A percentile compares a stretch with the other conserved stretches of the same genome.
Conservation (phyloP, 495 filamentous ascomycete species). For the Lasiosphaeris hirsuta region DNA sequence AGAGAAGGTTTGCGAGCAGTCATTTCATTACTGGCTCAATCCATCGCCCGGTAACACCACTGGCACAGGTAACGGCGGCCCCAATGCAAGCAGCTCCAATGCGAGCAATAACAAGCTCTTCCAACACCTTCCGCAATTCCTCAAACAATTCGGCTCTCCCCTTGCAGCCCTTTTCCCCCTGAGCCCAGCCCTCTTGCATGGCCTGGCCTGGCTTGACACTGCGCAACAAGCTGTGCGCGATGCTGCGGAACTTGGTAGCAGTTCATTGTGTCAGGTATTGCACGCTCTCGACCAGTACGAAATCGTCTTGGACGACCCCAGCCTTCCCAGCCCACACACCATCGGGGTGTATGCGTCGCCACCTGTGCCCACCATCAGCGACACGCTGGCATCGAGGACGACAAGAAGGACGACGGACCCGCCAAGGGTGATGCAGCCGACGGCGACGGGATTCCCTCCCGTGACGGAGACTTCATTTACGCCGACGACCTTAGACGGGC, state of each 20-base stretch:
- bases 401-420: constrained; percentile 16
- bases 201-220: constrained; percentile 11
- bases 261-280: constrained; percentile 13
- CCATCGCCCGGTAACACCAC: neutral
- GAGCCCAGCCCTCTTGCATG: constrained; percentile 6
- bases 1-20: constrained; percentile 15
- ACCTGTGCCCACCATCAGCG: constrained; percentile 15
- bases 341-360: constrained; percentile 16
- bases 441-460: constrained; percentile 9
- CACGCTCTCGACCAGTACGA: constrained; percentile 18
- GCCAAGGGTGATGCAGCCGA: constrained; percentile 10
- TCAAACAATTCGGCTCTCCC: constrained; percentile 4
- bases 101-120: constrained; percentile 6
- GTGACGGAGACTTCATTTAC: constrained; percentile 10
- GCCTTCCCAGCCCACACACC: constrained; percentile 11
- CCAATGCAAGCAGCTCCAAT: neutral
- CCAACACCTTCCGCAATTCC: constrained; percentile 15
- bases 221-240: constrained; percentile 17
- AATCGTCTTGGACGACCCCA: constrained; percentile 15
- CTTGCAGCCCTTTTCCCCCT: constrained; percentile 17
- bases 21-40: constrained; percentile 18
- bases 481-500: neutral
- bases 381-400: constrained; percentile 13
- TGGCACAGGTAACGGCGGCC: too few relatives aligned
- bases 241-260: constrained; percentile 8